Base-by-base conservation (phyloP, 805 yeast genomes). In the Metschnikowia lochheadii region DNA sequence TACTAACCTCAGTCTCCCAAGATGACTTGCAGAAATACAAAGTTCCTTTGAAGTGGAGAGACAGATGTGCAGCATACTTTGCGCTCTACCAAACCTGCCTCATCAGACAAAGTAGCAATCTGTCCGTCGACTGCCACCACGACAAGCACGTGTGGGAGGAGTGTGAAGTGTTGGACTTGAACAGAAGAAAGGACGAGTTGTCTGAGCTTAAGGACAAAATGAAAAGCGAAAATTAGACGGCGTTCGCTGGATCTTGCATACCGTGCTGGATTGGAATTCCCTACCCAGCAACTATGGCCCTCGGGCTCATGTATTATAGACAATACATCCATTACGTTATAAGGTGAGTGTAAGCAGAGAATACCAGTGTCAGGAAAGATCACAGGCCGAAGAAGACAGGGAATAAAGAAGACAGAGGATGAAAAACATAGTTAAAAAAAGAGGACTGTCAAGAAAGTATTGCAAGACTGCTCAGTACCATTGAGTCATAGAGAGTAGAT, bases 111-210 rank as follows among this genome's bases (percentile, higher is more conserved):
- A 64, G 70, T 14, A 76, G 76, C 51, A 72, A 71, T 60, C 62
- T 69, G 2, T 65, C 74, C 4, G 72, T 73, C 41, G 82, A 80
- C 59, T 88, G 96, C 61, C 75, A 78, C 51, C 85, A 85, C 56
- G 89, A 85, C 70, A 82, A 89, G 65, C 95, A 89, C 60, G 83
- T 77, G 39, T 89, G 90, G 76, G 96, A 88, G 67, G 86, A 86
- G 64, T 88, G 96, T 67, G 87, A 88, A 69, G 85, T 85, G 66
- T 68, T 83, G 67, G 96, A 89, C 65, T 87, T 85, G 73, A 78
- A 83, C 65, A 81, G 94, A 73, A 81, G 96, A 69, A 87, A 85
- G 51, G 76, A 82, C 63, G 91, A 85, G 70, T 74, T 86, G 66
- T 79, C 81, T 62, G 77, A 76, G 51, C 69, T 76, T 58, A 84